Conservation (phyloP, 1,284 basidiomycete species). For the Moniliella sp. region DNA sequence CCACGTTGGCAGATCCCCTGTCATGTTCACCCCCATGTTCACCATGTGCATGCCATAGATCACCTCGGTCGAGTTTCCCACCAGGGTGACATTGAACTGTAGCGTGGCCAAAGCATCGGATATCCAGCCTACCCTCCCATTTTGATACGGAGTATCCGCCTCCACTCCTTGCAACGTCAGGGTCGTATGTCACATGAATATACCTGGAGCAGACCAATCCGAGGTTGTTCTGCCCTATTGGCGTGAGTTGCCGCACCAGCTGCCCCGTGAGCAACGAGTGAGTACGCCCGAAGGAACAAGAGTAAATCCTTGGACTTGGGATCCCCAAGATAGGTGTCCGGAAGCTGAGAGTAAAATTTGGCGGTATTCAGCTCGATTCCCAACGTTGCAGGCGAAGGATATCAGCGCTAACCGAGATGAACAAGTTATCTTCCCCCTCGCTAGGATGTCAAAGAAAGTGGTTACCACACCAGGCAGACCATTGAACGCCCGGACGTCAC, state of each 20-base stretch:
- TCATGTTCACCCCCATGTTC: conserved; percentile 44
- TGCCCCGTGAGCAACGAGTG: conserved; percentile 44
- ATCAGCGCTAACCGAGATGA: conserved; percentile 46
- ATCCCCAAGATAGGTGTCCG: conserved; percentile 36
- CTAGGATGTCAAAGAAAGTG: conserved; percentile 44
- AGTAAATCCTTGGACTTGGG: conserved; percentile 37
- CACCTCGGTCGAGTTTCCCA: conserved; percentile 47
- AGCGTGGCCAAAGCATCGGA: conserved; percentile 50
- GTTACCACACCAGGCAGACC: conserved; percentile 44
- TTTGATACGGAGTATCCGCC: conserved; percentile 38
- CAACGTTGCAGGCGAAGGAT: conserved; percentile 51
- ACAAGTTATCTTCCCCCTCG: conserved; percentile 48
- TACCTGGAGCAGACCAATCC: conserved; percentile 50
- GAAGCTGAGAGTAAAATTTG: conserved; percentile 43
- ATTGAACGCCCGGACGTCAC: conserved; percentile 52
- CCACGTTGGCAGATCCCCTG: no score
- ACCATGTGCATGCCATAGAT: conserved; percentile 48
- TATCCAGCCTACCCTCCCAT: conserved; percentile 46
- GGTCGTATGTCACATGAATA: conserved; percentile 46
- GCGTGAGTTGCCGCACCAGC: conserved; percentile 40
- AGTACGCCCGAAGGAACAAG: conserved; percentile 42
- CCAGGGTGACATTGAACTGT: conserved; percentile 44
- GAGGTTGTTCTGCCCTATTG: conserved; percentile 40
- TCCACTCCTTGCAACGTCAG: conserved; percentile 45
- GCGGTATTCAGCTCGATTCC: conserved; percentile 53